Evolutionary conservation across 2,329 filamentous ascomycete genomes (phyloP), one percentile per base, ranked within the genome.

Genomic region (Ascochyta pisi): DNA sequence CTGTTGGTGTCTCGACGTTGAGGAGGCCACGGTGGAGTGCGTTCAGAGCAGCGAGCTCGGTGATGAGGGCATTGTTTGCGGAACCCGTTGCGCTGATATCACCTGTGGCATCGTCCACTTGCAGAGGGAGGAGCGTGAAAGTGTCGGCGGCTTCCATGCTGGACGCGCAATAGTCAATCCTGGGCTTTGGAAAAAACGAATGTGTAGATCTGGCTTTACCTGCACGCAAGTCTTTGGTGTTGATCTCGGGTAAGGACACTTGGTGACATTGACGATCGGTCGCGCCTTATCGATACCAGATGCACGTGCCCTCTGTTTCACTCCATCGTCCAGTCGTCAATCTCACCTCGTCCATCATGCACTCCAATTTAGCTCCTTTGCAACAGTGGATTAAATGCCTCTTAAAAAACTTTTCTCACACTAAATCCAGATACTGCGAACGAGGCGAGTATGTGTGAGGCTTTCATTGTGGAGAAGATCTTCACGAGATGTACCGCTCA

Each of bases 91-190:
- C 67, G 48, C 82, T 81, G 73, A 98, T 83, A 67, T 87, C 82
- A 81, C 96, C 96, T 71, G 89, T 89, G 64, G 86, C 77, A n/a
- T 91, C 86, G 80, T 97, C 90, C 76, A 98, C 84, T 60, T 86
- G 81, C 49, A 99, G 82, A 34, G 92, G 90, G 72, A 96, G 87
- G 68, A 92, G 86, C 66, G 87, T 90, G 83, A 94, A 98, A 66
- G 87, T 87, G 58, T 90, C 87, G 15, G 61, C 60, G 7, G 71
- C 65, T 58, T 76, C 74, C 74, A 77, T 76, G 49, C 12, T 63
- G 52, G 27, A 26, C 6, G n/a, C 26, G 9, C 3, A 13, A 16
- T 51, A 27, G 37, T n/a, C 12, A 13, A 35, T 38, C 8, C 19
- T 15, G 22, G 22, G n/a, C 33, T 29, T 27, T 16, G 15, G 24